phyloP scores from a whole-genome alignment of 495 filamentous ascomycete species.

The Thermochaetoides thermophila region DNA sequence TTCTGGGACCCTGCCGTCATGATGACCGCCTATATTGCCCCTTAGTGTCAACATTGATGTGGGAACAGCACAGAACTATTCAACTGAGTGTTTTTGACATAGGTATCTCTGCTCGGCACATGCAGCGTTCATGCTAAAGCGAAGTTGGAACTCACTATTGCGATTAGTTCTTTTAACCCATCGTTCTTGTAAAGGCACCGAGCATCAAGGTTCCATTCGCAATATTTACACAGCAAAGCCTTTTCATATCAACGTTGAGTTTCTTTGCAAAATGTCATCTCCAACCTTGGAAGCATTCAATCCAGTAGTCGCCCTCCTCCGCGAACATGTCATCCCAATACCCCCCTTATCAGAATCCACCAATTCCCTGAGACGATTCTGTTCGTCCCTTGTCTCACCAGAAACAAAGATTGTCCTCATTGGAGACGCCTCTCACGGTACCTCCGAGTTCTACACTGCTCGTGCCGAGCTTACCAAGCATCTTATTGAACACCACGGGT shows the following conservation, averaged over 20 bases:
- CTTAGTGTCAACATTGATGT: too few relatives aligned
- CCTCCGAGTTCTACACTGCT: constrained; percentile 43
- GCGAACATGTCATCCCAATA: constrained; percentile 2
- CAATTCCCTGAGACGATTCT: neutral
- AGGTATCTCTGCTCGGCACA: too few relatives aligned
- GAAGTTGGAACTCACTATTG: too few relatives aligned
- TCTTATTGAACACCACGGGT: constrained; percentile 37
- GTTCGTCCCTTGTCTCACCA: neutral
- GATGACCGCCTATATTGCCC: neutral
- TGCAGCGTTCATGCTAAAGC: too few relatives aligned
- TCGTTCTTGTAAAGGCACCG: too few relatives aligned
- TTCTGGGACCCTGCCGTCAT: neutral
- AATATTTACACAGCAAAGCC: too few relatives aligned
- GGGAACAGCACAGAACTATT: too few relatives aligned
- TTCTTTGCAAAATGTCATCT: too few relatives aligned
- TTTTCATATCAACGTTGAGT: too few relatives aligned
- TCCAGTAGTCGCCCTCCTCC: constrained; percentile 4
- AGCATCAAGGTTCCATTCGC: too few relatives aligned
- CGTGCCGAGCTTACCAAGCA: constrained; percentile 41
- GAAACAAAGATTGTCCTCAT: constrained; percentile 33
- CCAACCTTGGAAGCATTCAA: neutral
- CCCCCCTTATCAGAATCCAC: constrained; percentile 1
- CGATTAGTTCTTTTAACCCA: too few relatives aligned
- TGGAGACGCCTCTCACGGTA: constrained; percentile 44
- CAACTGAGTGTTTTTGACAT: too few relatives aligned